A percentile compares a stretch with the other conserved stretches of the same genome.
Evolutionary conservation across 148 eudicot genomes (phyloP).

Genomic region (Gaultheria prostrata): DNA sequence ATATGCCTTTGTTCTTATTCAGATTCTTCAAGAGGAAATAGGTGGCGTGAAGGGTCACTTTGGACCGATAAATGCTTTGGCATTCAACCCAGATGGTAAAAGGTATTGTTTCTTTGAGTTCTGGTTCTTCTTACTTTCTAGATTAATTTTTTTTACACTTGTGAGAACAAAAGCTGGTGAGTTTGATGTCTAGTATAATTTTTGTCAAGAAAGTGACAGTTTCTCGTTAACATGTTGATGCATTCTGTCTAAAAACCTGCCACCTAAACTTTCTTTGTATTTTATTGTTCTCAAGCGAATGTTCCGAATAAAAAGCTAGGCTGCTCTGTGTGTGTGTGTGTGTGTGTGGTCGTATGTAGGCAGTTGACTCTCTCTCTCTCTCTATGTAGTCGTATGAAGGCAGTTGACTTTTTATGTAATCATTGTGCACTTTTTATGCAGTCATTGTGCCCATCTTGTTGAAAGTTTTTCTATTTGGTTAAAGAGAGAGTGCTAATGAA

Average conservation of each 20-base stretch:
- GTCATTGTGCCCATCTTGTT: background rate
- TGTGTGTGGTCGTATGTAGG: no score
- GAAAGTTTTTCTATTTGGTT: background rate
- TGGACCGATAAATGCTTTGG: constrained; percentile 94
- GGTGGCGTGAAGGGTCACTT: constrained; percentile 98
- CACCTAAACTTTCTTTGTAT: background rate
- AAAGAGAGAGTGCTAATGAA: background rate
- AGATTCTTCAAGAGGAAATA: constrained; percentile 79
- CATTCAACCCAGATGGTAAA: constrained; percentile 94
- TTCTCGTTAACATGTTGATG: background rate
- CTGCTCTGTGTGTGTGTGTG: no score
- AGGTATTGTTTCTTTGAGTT: constrained; percentile 41
- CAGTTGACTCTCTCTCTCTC: background rate
- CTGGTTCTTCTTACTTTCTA: background rate
- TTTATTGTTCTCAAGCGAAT: background rate
- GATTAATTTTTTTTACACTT: background rate
- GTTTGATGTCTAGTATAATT: background rate
- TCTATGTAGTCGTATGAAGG: background rate
- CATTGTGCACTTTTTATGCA: no score
- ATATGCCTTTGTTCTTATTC: constrained; percentile 10
- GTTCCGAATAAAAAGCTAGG: background rate
- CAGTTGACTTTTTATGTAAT: background rate
- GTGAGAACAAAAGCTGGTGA: background rate
- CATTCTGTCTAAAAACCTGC: background rate
- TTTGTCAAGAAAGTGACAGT: background rate